phyloP scores from a whole-genome alignment of 805 yeast species.

The Ogataea methanolica region DNA sequence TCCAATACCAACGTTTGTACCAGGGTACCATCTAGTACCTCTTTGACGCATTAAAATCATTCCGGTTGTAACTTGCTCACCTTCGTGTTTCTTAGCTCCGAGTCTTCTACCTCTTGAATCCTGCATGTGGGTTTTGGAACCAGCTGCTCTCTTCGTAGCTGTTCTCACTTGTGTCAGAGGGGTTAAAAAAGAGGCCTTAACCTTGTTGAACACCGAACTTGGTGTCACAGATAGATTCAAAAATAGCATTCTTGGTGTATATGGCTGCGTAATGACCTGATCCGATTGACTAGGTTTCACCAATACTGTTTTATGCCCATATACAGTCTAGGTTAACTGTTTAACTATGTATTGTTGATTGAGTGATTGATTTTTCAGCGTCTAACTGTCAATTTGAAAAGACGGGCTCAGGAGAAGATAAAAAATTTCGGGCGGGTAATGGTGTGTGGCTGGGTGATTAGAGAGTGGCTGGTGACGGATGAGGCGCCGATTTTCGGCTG shows the following conservation, averaged over 20 bases:
- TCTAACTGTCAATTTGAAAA: too few relatives aligned
- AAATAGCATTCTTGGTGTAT: not conserved
- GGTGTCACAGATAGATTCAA: not conserved
- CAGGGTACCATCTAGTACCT: slow-evolving; percentile 93
- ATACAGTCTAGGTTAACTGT: not conserved
- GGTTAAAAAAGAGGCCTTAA: not conserved
- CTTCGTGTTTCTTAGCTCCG: slow-evolving; percentile 87
- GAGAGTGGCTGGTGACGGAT: too few relatives aligned
- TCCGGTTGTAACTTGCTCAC: slow-evolving; percentile 71
- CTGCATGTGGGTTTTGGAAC: slow-evolving; percentile 89
- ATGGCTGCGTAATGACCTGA: not conserved
- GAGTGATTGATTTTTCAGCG: not conserved
- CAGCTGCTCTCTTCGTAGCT: slow-evolving; percentile 92
- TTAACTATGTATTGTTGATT: too few relatives aligned
- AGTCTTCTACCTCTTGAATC: slow-evolving; percentile 94
- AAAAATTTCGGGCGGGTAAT: too few relatives aligned
- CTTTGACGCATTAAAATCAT: slow-evolving; percentile 90
- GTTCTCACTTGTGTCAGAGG: slow-evolving; percentile 53
- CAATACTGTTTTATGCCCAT: not conserved
- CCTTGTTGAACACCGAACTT: not conserved
- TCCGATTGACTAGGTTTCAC: not conserved
- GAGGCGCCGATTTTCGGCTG: too few relatives aligned
- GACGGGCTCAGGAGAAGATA: too few relatives aligned
- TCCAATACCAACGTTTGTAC: slow-evolving; percentile 87
- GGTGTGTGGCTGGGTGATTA: too few relatives aligned